phyloP scores from a whole-genome alignment of 345 rosid species.

The Aquilaria sinensis region DNA sequence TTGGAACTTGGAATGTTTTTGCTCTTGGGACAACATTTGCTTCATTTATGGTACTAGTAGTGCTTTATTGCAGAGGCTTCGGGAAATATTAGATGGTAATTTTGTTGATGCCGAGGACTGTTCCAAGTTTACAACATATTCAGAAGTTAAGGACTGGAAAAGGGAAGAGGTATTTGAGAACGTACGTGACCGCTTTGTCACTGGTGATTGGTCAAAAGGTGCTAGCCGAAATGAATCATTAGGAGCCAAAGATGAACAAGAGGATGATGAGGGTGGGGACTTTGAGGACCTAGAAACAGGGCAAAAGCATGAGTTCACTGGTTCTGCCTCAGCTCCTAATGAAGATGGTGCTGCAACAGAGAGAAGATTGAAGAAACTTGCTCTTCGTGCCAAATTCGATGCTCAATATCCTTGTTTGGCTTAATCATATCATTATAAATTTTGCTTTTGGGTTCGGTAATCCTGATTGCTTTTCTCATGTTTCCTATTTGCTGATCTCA shows the following conservation, averaged over 20 bases:
- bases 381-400: constrained; percentile 71
- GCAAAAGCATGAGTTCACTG: constrained; percentile 36
- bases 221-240: constrained; percentile 47
- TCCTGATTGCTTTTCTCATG: neutral
- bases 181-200: constrained; percentile 82
- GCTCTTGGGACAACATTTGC: neutral
- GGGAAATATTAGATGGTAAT: constrained; percentile 37
- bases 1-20: neutral
- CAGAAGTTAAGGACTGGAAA: constrained; percentile 55
- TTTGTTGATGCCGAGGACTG: constrained; percentile 53
- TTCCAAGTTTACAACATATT: constrained; percentile 54
- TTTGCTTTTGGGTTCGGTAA: neutral
- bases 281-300: constrained; percentile 94
- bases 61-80: constrained; percentile 40
- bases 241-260: constrained; percentile 38
- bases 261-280: constrained; percentile 59
- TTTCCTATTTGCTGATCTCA: neutral
- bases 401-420: constrained; percentile 75
- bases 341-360: constrained; percentile 41
- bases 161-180: constrained; percentile 54
- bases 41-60: neutral
- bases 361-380: constrained; percentile 78
- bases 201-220: constrained; percentile 86
- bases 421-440: neutral
- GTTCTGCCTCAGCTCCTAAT: constrained; percentile 25